Percentiles rank a stretch among this genome's conserved stretches.
Conservation (phyloP, 768 basidiomycete species). For the Tubosaeta sp. region DNA sequence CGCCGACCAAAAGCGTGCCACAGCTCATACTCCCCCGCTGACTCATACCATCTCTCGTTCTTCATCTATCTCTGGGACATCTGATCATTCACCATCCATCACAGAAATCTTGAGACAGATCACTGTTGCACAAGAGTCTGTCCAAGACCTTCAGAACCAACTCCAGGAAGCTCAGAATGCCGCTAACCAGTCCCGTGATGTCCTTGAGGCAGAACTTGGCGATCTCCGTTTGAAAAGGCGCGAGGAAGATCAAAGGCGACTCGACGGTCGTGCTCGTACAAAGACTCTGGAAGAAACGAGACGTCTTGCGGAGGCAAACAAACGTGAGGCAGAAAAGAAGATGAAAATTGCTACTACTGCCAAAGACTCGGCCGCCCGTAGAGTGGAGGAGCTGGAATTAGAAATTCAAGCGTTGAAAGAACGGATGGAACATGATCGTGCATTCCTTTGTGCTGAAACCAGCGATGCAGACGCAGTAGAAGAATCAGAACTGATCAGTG, state of each 20-base stretch:
- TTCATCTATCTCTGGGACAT: conserved; percentile 21
- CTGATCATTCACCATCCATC: conserved; percentile 67
- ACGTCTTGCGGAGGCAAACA: conserved; percentile 73
- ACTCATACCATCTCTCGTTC: conserved; percentile 22
- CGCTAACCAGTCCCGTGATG: conserved; percentile 55
- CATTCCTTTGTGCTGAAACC: conserved; percentile 44
- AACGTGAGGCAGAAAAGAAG: conserved; percentile 85
- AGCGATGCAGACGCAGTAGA: conserved; percentile 40
- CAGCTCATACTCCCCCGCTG: conserved; percentile 25
- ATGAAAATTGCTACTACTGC: conserved; percentile 63
- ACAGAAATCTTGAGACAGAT: conserved; percentile 77
- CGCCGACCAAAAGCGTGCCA: conserved; percentile 25
- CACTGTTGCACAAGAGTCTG: conserved; percentile 51
- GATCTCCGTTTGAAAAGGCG: conserved; percentile 70
- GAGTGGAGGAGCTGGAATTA: conserved; percentile 55
- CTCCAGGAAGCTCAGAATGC: conserved; percentile 55
- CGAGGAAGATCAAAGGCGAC: conserved; percentile 73
- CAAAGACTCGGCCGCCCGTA: conserved; percentile 57
- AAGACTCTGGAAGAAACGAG: conserved; percentile 85
- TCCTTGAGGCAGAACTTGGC: conserved; percentile 71
- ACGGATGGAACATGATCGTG: conserved; percentile 52
- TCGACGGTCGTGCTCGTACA: conserved; percentile 77
- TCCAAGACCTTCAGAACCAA: conserved; percentile 67
- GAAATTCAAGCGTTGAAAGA: conserved; percentile 56
- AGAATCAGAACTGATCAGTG: conserved; percentile 41